Percentiles rank a stretch among this genome's conserved stretches.
These are phyloP conservation scores for Cucurbita maxima DNA, from an alignment of 306 rosid species.

Conservation along the genomic window DNA sequence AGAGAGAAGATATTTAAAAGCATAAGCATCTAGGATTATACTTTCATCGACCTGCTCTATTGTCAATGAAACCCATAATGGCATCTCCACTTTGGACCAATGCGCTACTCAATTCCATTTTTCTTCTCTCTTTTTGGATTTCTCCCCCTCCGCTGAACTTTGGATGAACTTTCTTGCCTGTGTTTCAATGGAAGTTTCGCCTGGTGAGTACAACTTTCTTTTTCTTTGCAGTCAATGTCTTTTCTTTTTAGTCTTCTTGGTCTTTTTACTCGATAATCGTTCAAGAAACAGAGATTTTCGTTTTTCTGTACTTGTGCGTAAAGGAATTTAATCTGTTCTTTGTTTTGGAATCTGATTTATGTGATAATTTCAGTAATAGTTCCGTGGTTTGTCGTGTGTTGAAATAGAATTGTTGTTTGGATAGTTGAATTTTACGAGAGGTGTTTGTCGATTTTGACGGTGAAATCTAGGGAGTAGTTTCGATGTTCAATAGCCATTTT, in stretches of 20 bases:
- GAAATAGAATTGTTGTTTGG: neutral
- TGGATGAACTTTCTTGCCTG: neutral
- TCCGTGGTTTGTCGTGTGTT: neutral
- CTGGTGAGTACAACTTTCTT: slow-evolving; percentile 11
- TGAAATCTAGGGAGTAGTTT: neutral
- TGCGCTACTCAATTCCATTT: neutral
- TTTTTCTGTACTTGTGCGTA: neutral
- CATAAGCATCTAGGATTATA: neutral
- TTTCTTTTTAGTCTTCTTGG: slow-evolving; percentile 8
- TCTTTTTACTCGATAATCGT: neutral
- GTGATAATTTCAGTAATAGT: neutral
- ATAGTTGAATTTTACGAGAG: neutral
- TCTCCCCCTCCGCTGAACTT: neutral
- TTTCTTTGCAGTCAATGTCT: neutral
- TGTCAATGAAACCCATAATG: slow-evolving; percentile 12
- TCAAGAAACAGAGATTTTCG: neutral
- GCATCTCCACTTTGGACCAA: slow-evolving; percentile 25
- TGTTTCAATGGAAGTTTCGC: slow-evolving; percentile 16
- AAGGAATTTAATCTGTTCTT: neutral
- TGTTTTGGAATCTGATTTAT: neutral
- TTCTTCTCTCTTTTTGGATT: neutral
- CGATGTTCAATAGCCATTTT: neutral
- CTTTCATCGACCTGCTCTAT: neutral
- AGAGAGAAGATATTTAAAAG: neutral
- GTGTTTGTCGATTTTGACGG: neutral